A percentile compares a stretch with the other conserved stretches of the same genome.
Evolutionary conservation across 768 basidiomycete genomes (phyloP).

Genomic region (Gyrodon lividus): DNA sequence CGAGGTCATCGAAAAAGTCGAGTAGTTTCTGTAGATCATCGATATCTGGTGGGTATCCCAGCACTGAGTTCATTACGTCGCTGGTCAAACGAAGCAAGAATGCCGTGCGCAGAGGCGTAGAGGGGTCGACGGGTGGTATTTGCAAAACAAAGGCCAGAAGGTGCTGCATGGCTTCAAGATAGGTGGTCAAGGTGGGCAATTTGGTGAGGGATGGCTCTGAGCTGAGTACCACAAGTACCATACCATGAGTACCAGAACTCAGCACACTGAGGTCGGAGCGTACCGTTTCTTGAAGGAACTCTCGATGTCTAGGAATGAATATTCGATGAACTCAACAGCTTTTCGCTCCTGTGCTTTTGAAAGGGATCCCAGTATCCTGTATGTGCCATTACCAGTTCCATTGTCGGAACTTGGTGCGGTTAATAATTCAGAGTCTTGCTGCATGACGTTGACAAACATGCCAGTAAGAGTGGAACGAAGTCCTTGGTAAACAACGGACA

Average conservation of each 20-base stretch:
- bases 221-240: conserved; percentile 10
- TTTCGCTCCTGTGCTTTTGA: conserved; percentile 60
- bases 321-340: conserved; percentile 64
- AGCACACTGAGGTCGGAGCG: conserved; percentile 19
- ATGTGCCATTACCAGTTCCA: background rate
- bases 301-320: conserved; percentile 61
- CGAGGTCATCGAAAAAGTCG: conserved; percentile 71
- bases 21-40: conserved; percentile 51
- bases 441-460: conserved; percentile 1
- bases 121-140: conserved; percentile 73
- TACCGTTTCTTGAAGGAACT: conserved; percentile 76
- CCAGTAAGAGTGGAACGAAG: background rate
- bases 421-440: background rate
- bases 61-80: conserved; percentile 58
- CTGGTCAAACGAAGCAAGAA: conserved; percentile 72
- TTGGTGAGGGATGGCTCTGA: conserved; percentile 41
- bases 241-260: background rate
- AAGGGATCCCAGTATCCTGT: conserved; percentile 32
- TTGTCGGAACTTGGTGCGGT: background rate
- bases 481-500: conserved; percentile 18
- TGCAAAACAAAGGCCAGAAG: conserved; percentile 65
- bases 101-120: conserved; percentile 61
- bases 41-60: conserved; percentile 54
- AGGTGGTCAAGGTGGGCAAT: conserved; percentile 56
- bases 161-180: conserved; percentile 55